phyloP scores from a whole-genome alignment of 768 basidiomycete species.

The Panaeolus cyanescens region DNA sequence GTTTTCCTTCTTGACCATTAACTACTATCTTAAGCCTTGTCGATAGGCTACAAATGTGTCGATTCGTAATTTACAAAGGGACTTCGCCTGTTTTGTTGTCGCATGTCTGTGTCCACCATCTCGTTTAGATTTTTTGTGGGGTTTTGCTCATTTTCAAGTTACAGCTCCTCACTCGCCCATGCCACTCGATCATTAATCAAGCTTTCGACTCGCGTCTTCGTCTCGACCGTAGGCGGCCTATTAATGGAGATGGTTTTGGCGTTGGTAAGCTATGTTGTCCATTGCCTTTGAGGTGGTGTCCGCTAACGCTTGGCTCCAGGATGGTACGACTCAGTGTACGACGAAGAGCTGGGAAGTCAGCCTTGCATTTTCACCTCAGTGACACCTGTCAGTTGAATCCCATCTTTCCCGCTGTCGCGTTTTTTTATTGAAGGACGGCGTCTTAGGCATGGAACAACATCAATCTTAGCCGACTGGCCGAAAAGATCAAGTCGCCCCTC shows the following conservation, averaged over 20 bases:
- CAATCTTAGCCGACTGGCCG: conserved; percentile 90
- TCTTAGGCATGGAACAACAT: conserved; percentile 93
- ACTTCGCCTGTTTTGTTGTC: conserved; percentile 90
- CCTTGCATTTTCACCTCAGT: conserved; percentile 97
- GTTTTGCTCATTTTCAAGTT: conserved; percentile 1
- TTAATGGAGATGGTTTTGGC: conserved; percentile 96
- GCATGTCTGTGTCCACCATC: conserved; percentile 51
- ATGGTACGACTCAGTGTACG: conserved; percentile 90
- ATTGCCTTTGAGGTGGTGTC: neutral
- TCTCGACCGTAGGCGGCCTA: conserved; percentile 78
- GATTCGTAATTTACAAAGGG: conserved; percentile 94
- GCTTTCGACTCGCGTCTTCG: conserved; percentile 93
- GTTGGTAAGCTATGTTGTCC: conserved; percentile 59
- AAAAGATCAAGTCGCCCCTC: conserved; percentile 95
- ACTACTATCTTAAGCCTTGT: conserved; percentile 3
- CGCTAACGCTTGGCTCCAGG: conserved; percentile 42
- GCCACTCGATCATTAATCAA: conserved; percentile 96
- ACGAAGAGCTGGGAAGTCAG: conserved; percentile 80
- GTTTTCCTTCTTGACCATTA: neutral
- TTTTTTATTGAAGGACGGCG: conserved; percentile 1
- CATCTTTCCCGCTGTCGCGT: neutral
- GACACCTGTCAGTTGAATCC: conserved; percentile 66
- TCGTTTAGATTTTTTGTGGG: neutral
- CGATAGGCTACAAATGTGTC: conserved; percentile 58
- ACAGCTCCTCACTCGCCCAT: conserved; percentile 88